Base-by-base conservation (phyloP, 352 stramenopile genomes). In the Phytophthora boehmeriae region DNA sequence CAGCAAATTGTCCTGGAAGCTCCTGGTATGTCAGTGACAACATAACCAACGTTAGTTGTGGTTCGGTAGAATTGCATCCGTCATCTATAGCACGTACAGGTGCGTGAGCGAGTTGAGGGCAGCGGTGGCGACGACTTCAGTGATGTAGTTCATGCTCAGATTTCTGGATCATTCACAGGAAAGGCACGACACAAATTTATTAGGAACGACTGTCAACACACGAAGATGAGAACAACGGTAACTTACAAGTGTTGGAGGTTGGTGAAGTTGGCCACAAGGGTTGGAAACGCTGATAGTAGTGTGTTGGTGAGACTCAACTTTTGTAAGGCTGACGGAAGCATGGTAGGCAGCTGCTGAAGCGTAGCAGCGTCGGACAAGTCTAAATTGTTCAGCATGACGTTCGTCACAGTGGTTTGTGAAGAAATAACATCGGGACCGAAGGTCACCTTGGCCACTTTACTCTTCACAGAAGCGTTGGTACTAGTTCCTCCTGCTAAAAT, bases 1-100 rank as follows among this genome's bases (percentile, higher is more conserved):
- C 44, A 89, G 70, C 17, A 76, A 70, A 59, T 92, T 92, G 41
- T 79, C 59, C 9, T 68, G 78, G 25, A 90, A 72, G 20, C 73
- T 86, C 44, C 65, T 72, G 16, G 32, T 14, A 38, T 17, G 45
- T 9, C 54, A 3, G 25, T 17, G 39, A 25, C 27, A 44, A 25
- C 1, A 46, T 4, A 55, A 2, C 16, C 2, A 48, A n/a, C 14
- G 25, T 44, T 47, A 57, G 28, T 58, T 16, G 30, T 38, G 34
- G 25, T 35, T 8, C n/a, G 43, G 30, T 20, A 44, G 20, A 0
- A 4, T 8, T 1, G 41, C 35, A 16, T 25, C 13, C 30, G 30
- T 8, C 34, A 66, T 9, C 35, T n/a, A n/a, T n/a, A 17, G 8
- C 5, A 75, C 80, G 38, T 66, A 90, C 80, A 92, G 53, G 17